Evolutionary conservation across 352 stramenopile species (phyloP), one percentile per base, ranked within the genome.

Genomic region (Achlya hypogyna): DNA sequence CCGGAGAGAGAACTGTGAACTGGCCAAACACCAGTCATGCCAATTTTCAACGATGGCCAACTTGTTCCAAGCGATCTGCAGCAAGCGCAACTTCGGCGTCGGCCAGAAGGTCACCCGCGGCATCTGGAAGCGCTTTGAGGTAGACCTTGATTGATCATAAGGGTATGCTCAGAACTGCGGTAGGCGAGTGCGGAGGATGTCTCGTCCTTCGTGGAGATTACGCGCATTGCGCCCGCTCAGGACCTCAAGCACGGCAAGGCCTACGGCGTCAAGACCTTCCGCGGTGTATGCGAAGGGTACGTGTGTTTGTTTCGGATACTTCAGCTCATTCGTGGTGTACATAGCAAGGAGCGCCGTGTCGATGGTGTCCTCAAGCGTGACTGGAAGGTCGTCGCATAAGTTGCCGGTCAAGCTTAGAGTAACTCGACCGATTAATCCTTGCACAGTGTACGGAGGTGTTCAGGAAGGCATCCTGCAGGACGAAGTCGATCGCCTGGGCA

Each of bases 211-310:
- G 89, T 84, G 78, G 84, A 93, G 72, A 79, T 93, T 68, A 89
- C 86, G 72, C 82, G 84, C 68, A 75, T 93, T 34, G 77, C 72
- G 34, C 84, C 84, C 35, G 85, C 84, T 51, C 65, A 62, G 1
- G 84, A 93, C 72, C 80, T 93, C 64, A 90, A 88, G 76, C 84
- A 93, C 74, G 84, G 84, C 77, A 93, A 93, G 75, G 81, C 84
- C 34, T 93, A 81, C 72, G 84, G 84, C 71, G 71, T 73, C 63
- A 83, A 91, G 69, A 91, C 82, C 10, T 93, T 91, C 72, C 84
- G 84, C 40, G 84, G 82, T 89, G 60, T 67, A 18, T 58, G 34
- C 14, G 60, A 67, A 67, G 60, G 60, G 60, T 67, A 67, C 22
- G 59, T 28, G 38, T 27, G 20, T 20, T 28, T 4, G 5, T 23